phyloP scores from a whole-genome alignment of 1,284 basidiomycete genomes.

The Stereum hirsutum region DNA sequence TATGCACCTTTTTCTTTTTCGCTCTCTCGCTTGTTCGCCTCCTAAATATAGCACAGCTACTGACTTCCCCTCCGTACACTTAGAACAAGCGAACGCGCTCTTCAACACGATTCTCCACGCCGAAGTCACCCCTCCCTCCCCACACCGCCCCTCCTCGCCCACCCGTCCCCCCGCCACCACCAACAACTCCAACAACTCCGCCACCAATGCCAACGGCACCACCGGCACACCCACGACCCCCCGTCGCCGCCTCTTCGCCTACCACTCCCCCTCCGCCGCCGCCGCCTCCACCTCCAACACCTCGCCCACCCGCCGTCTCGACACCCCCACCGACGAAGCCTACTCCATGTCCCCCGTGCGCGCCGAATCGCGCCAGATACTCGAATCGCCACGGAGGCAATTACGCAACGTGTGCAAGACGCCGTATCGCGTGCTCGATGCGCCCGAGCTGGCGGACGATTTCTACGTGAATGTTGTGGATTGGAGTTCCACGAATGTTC shows the following conservation, averaged over 20 bases:
- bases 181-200: conserved; percentile 31
- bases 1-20: too few species aligned
- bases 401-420: conserved; percentile 87
- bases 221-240: conserved; percentile 54
- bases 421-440: conserved; percentile 95
- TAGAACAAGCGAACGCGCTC: conserved; percentile 73
- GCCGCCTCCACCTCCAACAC: conserved; percentile 47
- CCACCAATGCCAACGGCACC: conserved; percentile 18
- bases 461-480: conserved; percentile 98
- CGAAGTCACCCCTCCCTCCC: conserved; percentile 65
- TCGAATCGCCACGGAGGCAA: conserved; percentile 78
- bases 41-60: background rate
- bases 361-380: conserved; percentile 72
- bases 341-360: conserved; percentile 91
- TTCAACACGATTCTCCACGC: conserved; percentile 67
- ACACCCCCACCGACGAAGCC: conserved; percentile 71
- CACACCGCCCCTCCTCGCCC: conserved; percentile 50
- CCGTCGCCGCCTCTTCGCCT: conserved; percentile 58
- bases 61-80: conserved; percentile 1
- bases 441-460: conserved; percentile 94
- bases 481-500: conserved; percentile 92
- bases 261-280: conserved; percentile 51
- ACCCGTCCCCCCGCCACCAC: conserved; percentile 31
- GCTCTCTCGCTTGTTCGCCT: too few species aligned
- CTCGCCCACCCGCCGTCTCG: conserved; percentile 59